A percentile compares a stretch with the other conserved stretches of the same genome.
Conservation (phyloP, 768 basidiomycete genomes). For the Trametes maxima region DNA sequence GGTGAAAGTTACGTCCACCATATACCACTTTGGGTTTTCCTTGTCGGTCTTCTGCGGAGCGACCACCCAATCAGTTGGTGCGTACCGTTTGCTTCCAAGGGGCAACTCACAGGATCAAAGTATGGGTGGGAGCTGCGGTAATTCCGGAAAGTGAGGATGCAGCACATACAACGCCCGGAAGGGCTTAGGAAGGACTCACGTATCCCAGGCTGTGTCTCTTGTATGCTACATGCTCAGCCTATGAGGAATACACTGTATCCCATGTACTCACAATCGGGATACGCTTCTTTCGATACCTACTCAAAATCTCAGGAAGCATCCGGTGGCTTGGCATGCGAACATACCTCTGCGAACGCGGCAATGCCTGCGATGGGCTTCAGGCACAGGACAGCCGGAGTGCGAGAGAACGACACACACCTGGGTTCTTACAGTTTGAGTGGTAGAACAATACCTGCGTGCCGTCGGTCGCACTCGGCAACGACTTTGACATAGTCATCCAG, state of each 20-base stretch:
- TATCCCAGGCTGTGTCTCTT: constrained; percentile 88
- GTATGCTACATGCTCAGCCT: constrained; percentile 12
- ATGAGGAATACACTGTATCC: not conserved
- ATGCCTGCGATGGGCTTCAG: constrained; percentile 51
- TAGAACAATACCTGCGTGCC: constrained; percentile 75
- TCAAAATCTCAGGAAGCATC: not conserved
- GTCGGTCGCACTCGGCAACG: constrained; percentile 6
- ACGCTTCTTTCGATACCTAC: constrained; percentile 80
- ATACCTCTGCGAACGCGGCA: constrained; percentile 79
- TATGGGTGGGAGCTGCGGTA: constrained; percentile 68
- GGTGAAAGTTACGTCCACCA: constrained; percentile 80
- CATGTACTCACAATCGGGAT: constrained; percentile 77
- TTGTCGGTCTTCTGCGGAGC: constrained; percentile 70
- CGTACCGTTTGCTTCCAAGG: constrained; percentile 7
- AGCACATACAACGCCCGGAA: constrained; percentile 10
- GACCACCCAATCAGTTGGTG: not conserved
- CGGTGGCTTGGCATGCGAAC: not conserved
- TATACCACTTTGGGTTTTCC: constrained; percentile 85
- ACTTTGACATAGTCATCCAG: constrained; percentile 3
- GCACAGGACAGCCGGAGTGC: not conserved
- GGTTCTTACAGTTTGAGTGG: constrained; percentile 83
- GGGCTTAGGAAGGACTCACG: constrained; percentile 58
- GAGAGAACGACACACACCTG: constrained; percentile 50
- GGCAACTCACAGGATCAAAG: constrained; percentile 62
- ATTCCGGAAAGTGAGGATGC: constrained; percentile 14